Evolutionary conservation across 176 grass and related monocot species (phyloP), one percentile per base, ranked within the genome.

Genomic region (Thalia dealbata): DNA sequence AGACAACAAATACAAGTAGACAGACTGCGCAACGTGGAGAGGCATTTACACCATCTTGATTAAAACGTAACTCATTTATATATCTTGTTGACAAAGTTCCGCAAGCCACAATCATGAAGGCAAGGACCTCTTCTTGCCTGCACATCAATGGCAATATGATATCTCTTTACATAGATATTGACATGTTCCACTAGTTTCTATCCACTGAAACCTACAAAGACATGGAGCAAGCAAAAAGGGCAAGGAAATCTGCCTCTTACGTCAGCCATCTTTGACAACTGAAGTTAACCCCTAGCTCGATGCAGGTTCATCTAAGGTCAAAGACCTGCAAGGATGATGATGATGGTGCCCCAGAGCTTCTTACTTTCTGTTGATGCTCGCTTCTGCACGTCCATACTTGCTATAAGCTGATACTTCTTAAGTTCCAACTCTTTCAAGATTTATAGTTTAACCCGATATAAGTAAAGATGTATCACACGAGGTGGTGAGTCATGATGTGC

Each of bases 381-480:
- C 61, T 64, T 64, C 61, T 64, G 61, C 14, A 64, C 61, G 10
- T 64, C 15, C 26, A 64, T 0, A 64, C 15, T 30, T 32, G 61
- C 61, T 26, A 14, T 64, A 64, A 18, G 28, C 54, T 16, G 22
- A 68, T 1, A 19, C 65, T 68, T 68, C 35, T 10, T n/a, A n/a
- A n/a, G n/a, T n/a, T n/a, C n/a, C n/a, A 68, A 45, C 65, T 44
- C 7, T 68, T 43, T 19, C 32, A 23, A 44, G 65, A 23, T 68
- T 22, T 64, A n/a, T n/a, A 32, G 62, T 6, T 38, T 64, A 14
- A 32, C 26, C 27, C 12, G 4, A 61, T 74, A 74, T 83, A 86
- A 52, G 18, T 59, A 72, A 86, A 71, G 21, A 59, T 58, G 61
- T 75, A 67, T 88, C 86, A 88, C 65, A 92, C 90, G 76, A 88